Evolutionary conservation across 2,329 filamentous ascomycete genomes (phyloP), one percentile per base, ranked within the genome.

Genomic region (Leptodontidium sp.): DNA sequence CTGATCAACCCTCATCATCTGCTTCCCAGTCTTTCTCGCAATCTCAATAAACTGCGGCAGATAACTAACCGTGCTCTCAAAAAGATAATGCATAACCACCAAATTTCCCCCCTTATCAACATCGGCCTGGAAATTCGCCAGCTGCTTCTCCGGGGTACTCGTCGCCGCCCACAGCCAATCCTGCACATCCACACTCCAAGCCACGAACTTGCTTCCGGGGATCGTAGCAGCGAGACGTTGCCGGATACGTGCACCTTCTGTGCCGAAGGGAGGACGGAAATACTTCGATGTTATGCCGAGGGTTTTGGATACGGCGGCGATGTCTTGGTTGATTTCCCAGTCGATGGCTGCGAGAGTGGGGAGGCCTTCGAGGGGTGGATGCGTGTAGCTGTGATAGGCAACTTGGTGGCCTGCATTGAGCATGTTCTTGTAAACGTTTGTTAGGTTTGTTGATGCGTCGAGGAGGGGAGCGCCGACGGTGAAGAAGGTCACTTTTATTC

Each of bases 111-210:
- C 90, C 74, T 85, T 87, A 29, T 82, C 81, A 2, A 92, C 83
- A 75, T 90, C 88, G 3, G 86, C 82, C 76, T 87, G 84, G 79
- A 92, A 92, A 14, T 89, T 87, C 3, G 87, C 86, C 15, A 91
- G 80, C 79, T 92, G 90, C 75, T 88, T 88, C 80, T 91, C 86
- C 0, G 90, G 90, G 3, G 88, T 91, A 53, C 80, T 75, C 0
- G 83, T 85, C 76, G 85, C 80, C 1, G 88, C 89, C 88, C 89
- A 92, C 29, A 90, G 75, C 88, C 89, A 92, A 77, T 92, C 90
- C 81, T 92, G 88, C 40, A 91, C 87, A 74, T 92, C 90, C 55
- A 92, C 87, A 74, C 85, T 88, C 90, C 90, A 92, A 77, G 88
- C 88, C 63, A 91, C 85, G 53, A 91, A 85, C 72, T 86, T 85